phyloP scores from a whole-genome alignment of 495 filamentous ascomycete species.

The Xylona heveae region DNA sequence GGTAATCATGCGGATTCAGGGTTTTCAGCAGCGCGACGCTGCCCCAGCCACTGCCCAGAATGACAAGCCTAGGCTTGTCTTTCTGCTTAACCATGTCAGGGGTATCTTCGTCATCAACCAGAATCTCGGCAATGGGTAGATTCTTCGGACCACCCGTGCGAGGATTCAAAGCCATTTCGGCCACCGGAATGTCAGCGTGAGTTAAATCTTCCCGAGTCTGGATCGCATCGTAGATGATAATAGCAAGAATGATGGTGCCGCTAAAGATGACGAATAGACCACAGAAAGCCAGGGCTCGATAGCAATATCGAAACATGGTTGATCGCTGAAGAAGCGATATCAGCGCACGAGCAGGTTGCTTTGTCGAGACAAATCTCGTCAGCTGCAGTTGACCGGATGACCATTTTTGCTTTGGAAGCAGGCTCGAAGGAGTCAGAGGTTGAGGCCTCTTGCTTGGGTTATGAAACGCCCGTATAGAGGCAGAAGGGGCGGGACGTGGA shows the following conservation, averaged over 20 bases:
- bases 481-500: too few species aligned
- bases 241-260: slow-evolving; percentile 39
- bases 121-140: slow-evolving; percentile 67
- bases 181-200: slow-evolving; percentile 55
- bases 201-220: slow-evolving; percentile 56
- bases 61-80: slow-evolving; percentile 35
- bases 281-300: slow-evolving; percentile 29
- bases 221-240: slow-evolving; percentile 88
- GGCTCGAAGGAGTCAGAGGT: neutral
- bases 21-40: slow-evolving; percentile 82
- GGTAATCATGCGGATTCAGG: slow-evolving; percentile 73
- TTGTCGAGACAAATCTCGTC: neutral
- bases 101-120: slow-evolving; percentile 55
- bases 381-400: neutral
- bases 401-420: neutral
- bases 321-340: slow-evolving; percentile 1
- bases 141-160: slow-evolving; percentile 86
- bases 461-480: slow-evolving; percentile 1
- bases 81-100: slow-evolving; percentile 9
- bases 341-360: neutral
- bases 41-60: slow-evolving; percentile 90
- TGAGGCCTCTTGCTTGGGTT: neutral
- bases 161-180: slow-evolving; percentile 61
- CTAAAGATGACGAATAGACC: slow-evolving; percentile 36
- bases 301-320: slow-evolving; percentile 17